phyloP scores from a whole-genome alignment of 108 stramenopile genomes.

The Cyclotella atomus region DNA sequence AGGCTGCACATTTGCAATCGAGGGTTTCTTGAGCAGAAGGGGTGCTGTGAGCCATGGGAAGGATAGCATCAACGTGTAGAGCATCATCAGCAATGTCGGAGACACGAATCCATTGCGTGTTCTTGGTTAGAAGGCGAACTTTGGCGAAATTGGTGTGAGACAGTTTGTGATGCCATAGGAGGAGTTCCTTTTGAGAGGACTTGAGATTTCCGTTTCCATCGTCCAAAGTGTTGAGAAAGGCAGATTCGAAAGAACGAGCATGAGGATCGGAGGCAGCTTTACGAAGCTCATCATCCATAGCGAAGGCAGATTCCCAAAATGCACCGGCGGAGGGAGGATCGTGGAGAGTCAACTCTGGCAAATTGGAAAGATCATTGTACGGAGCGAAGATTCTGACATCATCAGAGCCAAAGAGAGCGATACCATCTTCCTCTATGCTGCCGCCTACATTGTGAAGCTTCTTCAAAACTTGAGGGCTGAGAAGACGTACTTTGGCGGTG shows the following conservation, averaged over 20 bases:
- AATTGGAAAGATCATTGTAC: too few species aligned
- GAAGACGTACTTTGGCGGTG: conserved; percentile 17
- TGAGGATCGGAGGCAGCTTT: background rate
- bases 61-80: background rate
- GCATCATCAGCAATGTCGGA: background rate
- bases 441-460: conserved; percentile 16
- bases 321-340: too few species aligned
- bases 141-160: conserved; percentile 16
- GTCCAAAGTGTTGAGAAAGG: background rate
- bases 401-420: background rate
- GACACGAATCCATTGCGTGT: conserved; percentile 3
- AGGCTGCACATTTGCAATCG: conserved; percentile 2
- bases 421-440: background rate
- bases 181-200: background rate
- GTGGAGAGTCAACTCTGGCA: too few species aligned
- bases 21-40: background rate
- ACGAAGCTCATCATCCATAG: too few species aligned
- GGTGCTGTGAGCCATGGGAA: background rate
- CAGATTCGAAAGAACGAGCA: background rate
- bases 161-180: conserved; percentile 11
- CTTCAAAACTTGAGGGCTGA: conserved; percentile 43
- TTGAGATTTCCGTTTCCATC: background rate
- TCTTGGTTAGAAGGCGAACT: background rate
- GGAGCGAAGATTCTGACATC: background rate
- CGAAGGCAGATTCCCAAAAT: too few species aligned